phyloP scores from a whole-genome alignment of 1,139 yeast species.

The Sugiyamaella grinbergsii region DNA sequence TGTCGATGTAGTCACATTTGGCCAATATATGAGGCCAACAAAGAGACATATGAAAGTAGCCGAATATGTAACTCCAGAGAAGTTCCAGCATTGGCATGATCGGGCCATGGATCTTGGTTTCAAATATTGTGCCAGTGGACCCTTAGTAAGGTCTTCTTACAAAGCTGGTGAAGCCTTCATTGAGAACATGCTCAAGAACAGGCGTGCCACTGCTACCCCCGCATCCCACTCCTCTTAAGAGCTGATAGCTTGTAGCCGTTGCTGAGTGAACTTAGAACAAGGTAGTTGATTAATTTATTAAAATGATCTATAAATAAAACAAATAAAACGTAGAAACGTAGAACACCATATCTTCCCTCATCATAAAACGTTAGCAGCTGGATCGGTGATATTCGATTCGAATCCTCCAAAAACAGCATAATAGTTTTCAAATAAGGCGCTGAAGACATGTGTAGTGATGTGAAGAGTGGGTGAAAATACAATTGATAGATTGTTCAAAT shows the following conservation, averaged over 20 bases:
- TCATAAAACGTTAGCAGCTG: conserved; percentile 15
- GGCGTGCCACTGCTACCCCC: conserved; percentile 37
- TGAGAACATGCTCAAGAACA: conserved; percentile 85
- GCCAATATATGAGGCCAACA: conserved; percentile 99
- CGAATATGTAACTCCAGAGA: conserved; percentile 92
- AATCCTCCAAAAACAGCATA: conserved; percentile 52
- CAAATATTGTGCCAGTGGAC: conserved; percentile 95
- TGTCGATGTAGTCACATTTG: conserved; percentile 97
- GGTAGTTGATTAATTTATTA: conserved; percentile 4
- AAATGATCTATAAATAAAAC: conserved; percentile 11
- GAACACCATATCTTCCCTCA: neutral
- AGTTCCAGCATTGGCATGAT: conserved; percentile 90
- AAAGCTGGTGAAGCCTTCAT: conserved; percentile 98
- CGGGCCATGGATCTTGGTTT: conserved; percentile 89
- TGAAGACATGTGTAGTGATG: conserved; percentile 65
- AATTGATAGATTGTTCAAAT: conserved; percentile 70
- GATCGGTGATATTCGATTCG: conserved; percentile 37
- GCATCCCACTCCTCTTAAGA: neutral
- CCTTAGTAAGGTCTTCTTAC: conserved; percentile 92
- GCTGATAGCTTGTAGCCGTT: neutral
- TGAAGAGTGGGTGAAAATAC: conserved; percentile 86
- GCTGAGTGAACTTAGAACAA: neutral
- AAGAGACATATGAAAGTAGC: conserved; percentile 98
- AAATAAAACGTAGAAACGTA: conserved; percentile 8
- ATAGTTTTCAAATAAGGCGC: conserved; percentile 65